A percentile compares a stretch with the other conserved stretches of the same genome.
phyloP scores from a whole-genome alignment of 495 filamentous ascomycete species.

The Pyrenula massariospora region DNA sequence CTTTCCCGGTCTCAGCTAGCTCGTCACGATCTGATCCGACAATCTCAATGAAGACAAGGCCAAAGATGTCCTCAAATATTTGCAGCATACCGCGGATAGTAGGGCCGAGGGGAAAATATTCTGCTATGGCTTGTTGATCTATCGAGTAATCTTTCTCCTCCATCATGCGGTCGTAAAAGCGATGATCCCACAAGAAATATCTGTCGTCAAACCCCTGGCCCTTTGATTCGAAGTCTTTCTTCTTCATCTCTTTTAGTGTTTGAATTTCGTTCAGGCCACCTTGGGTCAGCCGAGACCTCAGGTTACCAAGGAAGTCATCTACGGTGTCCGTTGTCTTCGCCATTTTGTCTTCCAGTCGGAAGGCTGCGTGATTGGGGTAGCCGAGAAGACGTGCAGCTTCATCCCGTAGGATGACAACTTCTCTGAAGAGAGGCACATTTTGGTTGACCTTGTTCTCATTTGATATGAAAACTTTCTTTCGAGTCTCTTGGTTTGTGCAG shows the following conservation, averaged over 20 bases:
- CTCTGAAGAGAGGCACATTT: constrained; percentile 77
- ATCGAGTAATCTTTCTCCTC: constrained; percentile 82
- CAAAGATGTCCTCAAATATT: constrained; percentile 91
- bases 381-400: constrained; percentile 85
- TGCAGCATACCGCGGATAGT: constrained; percentile 84
- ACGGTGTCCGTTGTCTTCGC: constrained; percentile 85
- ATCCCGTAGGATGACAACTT: constrained; percentile 78
- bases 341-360: constrained; percentile 95
- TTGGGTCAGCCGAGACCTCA: constrained; percentile 59
- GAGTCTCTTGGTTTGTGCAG: constrained; percentile 42
- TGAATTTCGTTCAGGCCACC: constrained; percentile 70
- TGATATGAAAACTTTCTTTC: constrained; percentile 43
- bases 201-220: constrained; percentile 51
- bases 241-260: constrained; percentile 66
- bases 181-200: constrained; percentile 87
- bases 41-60: constrained; percentile 81
- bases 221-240: constrained; percentile 53
- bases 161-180: constrained; percentile 84
- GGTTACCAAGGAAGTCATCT: constrained; percentile 68
- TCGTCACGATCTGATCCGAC: constrained; percentile 42
- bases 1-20: constrained; percentile 45
- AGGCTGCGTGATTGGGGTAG: constrained; percentile 85
- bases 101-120: constrained; percentile 83
- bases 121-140: constrained; percentile 79
- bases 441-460: constrained; percentile 78